Percentiles rank a stretch among this genome's conserved stretches.
Evolutionary conservation across 768 basidiomycete genomes (phyloP).

Genomic region (Pseudohyphozyma bogoriensis): DNA sequence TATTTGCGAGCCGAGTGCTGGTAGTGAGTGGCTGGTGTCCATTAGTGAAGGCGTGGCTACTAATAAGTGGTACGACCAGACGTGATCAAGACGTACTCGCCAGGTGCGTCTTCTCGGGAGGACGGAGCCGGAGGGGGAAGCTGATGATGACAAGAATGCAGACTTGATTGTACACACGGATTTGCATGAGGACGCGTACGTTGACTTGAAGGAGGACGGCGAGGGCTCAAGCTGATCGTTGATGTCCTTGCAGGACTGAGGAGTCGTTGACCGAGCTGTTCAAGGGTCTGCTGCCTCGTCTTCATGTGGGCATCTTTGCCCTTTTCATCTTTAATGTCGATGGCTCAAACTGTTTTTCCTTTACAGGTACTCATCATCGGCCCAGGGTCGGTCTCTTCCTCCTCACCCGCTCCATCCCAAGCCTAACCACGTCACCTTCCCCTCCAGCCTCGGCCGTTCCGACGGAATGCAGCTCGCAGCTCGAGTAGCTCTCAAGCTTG

Average conservation of each 20-base stretch:
- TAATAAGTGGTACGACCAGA: slow-evolving; percentile 33
- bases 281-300: slow-evolving; percentile 56
- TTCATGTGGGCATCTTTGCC: too few relatives aligned
- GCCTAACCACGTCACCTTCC: too few relatives aligned
- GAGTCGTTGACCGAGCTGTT: slow-evolving; percentile 32
- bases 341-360: slow-evolving; percentile 59
- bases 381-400: neutral
- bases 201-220: neutral
- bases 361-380: neutral
- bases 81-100: slow-evolving; percentile 94
- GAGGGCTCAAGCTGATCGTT: neutral
- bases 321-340: too few relatives aligned
- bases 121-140: neutral
- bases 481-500: slow-evolving; percentile 61
- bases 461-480: slow-evolving; percentile 80
- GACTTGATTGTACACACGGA: slow-evolving; percentile 97
- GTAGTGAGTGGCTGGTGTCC: slow-evolving; percentile 34
- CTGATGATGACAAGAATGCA: neutral
- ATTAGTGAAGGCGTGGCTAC: too few relatives aligned
- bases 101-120: slow-evolving; percentile 34
- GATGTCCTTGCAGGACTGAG: slow-evolving; percentile 38
- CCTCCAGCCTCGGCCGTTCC: slow-evolving; percentile 60
- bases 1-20: slow-evolving; percentile 88
- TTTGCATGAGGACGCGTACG: slow-evolving; percentile 58
- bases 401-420: neutral